Base-by-base conservation (phyloP, 768 basidiomycete species). In the Suillus americanus region DNA sequence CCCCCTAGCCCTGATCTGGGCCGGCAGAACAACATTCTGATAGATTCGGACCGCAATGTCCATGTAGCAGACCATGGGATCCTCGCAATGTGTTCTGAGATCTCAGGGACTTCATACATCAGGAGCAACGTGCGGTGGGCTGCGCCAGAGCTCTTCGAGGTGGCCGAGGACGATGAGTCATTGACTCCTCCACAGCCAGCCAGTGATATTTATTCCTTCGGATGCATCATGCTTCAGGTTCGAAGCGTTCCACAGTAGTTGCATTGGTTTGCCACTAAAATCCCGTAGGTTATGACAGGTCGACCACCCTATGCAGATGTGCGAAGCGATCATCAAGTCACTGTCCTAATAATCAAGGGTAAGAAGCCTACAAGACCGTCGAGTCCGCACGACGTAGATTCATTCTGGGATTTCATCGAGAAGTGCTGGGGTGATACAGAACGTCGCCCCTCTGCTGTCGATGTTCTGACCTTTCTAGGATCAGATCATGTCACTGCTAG, bases 101-200 rank as follows among this genome's bases (percentile, higher is more conserved):
- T 67, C 4, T 66, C 64, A 25, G 66, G 64, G 10, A 68, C 65
- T 18, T 67, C 68, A 35, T 61, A 61, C 25, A 61, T 71, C 61
- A 74, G 57, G 18, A 57, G 5, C 38, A 59, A 59, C 65, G 77
- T 81, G 43, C 76, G 82, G 0, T 83, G 82, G 81, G 79, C 81
- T n/a, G 82, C 81, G 50, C 71, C 80, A 1, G 68, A 76, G 18
- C 67, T 83, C 4, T 82, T 79, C 63, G 72, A 69, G 18, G 35
- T 68, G n/a, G 65, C 71, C 14, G 71, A 75, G 37, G 12, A 40
- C 37, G 37, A 57, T 25, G 56, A 57, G 23, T 28, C 23, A 14
- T 57, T 9, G 16, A 9, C 23, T 40, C 12, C 33, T 23, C 56
- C 37, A 9, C 16, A 40, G 23, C 37, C 23, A 28, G 37, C 37